Evolutionary conservation across 2,329 filamentous ascomycete genomes (phyloP).

Genomic region (Epichloe typhina): DNA sequence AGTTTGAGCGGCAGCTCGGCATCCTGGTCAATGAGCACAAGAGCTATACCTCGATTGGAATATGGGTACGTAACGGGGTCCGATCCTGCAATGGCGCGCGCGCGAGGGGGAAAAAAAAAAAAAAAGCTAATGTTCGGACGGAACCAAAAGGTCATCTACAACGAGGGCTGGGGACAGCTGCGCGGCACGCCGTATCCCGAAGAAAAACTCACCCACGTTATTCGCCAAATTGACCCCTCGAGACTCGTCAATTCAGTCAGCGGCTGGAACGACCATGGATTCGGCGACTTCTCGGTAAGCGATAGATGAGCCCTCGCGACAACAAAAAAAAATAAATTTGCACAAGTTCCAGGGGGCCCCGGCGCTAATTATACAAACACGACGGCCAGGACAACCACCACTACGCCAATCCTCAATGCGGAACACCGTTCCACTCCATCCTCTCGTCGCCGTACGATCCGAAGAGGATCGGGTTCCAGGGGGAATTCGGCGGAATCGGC

Average conservation of each 20-base stretch:
- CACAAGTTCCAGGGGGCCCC: background rate
- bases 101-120: background rate
- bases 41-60: conserved; percentile 50
- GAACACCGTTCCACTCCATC: conserved; percentile 52
- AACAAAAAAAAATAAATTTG: background rate
- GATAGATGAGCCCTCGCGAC: background rate
- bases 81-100: too few species aligned
- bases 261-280: conserved; percentile 57
- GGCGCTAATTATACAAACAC: background rate
- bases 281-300: conserved; percentile 44
- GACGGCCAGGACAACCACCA: conserved; percentile 51
- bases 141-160: conserved; percentile 45
- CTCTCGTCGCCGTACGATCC: conserved; percentile 42
- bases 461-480: conserved; percentile 54
- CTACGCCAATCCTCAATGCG: conserved; percentile 59
- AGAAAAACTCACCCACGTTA: conserved; percentile 37
- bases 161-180: conserved; percentile 58
- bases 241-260: conserved; percentile 49
- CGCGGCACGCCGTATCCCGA: conserved; percentile 38
- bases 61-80: conserved; percentile 37
- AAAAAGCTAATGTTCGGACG: background rate
- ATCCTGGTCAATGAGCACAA: conserved; percentile 49
- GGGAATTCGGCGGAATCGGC: conserved; percentile 56
- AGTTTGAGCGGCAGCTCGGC: conserved; percentile 52
- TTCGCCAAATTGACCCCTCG: conserved; percentile 47